Percentiles rank a stretch among this genome's conserved stretches.
Evolutionary conservation across 306 rosid species (phyloP).

Genomic region (Sophora flavescens): DNA sequence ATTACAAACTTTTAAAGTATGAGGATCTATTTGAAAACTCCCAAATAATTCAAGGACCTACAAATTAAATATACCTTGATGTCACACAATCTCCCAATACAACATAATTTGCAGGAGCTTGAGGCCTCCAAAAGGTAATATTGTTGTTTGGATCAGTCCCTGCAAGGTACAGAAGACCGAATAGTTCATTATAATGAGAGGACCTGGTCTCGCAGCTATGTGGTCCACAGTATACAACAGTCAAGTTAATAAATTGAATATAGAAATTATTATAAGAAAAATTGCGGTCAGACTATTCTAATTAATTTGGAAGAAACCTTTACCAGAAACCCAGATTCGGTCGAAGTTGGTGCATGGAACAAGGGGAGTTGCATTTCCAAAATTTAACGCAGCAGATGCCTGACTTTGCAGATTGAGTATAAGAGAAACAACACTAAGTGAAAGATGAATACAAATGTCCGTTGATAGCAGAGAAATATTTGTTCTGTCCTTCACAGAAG

Average conservation of each 20-base stretch:
- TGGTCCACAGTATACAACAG: constrained; percentile 7
- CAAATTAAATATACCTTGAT: constrained; percentile 63
- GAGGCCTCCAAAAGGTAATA: constrained; percentile 96
- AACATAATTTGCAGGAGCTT: constrained; percentile 90
- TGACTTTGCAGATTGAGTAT: constrained; percentile 88
- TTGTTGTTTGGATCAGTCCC: constrained; percentile 68
- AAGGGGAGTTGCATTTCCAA: constrained; percentile 82
- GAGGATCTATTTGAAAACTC: too few relatives aligned
- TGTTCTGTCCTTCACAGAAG: constrained; percentile 94
- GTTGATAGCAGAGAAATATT: constrained; percentile 87
- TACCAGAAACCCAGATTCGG: constrained; percentile 84
- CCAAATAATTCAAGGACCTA: too few relatives aligned
- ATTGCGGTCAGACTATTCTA: not conserved
- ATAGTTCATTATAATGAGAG: constrained; percentile 33
- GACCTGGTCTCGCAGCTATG: constrained; percentile 34
- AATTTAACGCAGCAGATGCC: constrained; percentile 77
- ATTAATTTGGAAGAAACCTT: constrained; percentile 63
- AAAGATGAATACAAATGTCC: constrained; percentile 91
- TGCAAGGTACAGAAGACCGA: constrained; percentile 50
- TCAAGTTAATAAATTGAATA: constrained; percentile 27
- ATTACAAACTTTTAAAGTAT: too few relatives aligned
- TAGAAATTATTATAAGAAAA: constrained; percentile 12
- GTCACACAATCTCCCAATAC: constrained; percentile 96
- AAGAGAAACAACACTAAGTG: constrained; percentile 86
- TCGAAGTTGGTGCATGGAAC: constrained; percentile 85